These are phyloP conservation scores for Selenicereus undatus DNA, from an alignment of 148 eudicot species.

Conservation along the genomic window DNA sequence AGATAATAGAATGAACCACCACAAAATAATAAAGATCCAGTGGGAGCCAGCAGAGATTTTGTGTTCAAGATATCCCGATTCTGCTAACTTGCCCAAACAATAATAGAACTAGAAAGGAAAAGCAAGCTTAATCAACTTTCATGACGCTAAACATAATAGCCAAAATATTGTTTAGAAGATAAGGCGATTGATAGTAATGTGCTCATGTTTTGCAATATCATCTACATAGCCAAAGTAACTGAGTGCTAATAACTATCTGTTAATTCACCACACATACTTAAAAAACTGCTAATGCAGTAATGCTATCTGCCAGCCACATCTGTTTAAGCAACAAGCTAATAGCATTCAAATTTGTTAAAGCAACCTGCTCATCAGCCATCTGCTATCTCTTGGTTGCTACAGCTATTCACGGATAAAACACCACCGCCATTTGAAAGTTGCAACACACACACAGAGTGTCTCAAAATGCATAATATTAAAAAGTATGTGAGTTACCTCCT, in stretches of 20 bases:
- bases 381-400: not conserved
- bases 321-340: not conserved
- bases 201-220: not conserved
- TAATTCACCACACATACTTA: not conserved
- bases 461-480: not conserved
- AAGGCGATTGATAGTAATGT: not conserved
- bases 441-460: not conserved
- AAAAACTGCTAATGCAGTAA: not conserved
- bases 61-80: too few species aligned
- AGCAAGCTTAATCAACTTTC: not conserved
- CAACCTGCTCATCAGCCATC: not conserved
- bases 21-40: not conserved
- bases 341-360: not conserved
- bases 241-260: not conserved
- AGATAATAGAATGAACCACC: not conserved
- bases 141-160: not conserved
- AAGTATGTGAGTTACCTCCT: constrained; percentile 43
- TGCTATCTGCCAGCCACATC: not conserved
- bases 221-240: not conserved
- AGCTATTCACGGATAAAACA: not conserved
- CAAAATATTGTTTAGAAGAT: not conserved
- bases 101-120: not conserved
- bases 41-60: too few species aligned
- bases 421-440: not conserved
- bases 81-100: too few species aligned